Evolutionary conservation across 2,329 filamentous ascomycete species (phyloP).

Genomic region (Trichoderma oligosporum): DNA sequence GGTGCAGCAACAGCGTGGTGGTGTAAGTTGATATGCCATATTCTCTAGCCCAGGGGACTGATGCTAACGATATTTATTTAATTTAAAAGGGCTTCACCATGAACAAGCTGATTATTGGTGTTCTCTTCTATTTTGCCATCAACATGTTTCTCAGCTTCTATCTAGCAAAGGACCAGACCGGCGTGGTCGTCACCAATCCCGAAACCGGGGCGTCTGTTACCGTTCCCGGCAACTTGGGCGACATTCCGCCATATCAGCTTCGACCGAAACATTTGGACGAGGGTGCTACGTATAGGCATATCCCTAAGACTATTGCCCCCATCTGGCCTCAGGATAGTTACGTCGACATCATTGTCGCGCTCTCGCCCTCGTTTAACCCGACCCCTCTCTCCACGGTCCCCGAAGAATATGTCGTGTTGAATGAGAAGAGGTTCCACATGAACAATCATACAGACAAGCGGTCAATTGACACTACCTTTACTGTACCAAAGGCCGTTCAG

Average conservation of each 20-base stretch:
- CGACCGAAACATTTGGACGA: constrained; percentile 59
- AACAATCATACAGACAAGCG: constrained; percentile 77
- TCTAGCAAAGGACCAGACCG: constrained; percentile 45
- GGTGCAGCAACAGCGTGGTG: constrained; percentile 21
- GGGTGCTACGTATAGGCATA: constrained; percentile 58
- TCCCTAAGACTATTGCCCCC: constrained; percentile 72
- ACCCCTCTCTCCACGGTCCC: constrained; percentile 63
- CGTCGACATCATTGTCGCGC: constrained; percentile 79
- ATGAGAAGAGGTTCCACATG: constrained; percentile 75
- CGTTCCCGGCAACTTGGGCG: constrained; percentile 51
- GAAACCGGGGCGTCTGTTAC: constrained; percentile 48
- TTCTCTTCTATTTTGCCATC: constrained; percentile 55
- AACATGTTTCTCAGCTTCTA: constrained; percentile 56
- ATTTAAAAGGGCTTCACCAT: constrained; percentile 36
- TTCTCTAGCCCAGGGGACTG: not conserved
- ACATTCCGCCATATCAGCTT: constrained; percentile 61
- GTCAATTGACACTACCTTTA: constrained; percentile 70
- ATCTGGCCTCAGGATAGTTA: constrained; percentile 80
- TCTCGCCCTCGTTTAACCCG: constrained; percentile 70
- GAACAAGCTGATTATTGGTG: constrained; percentile 49
- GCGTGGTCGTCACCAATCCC: constrained; percentile 48
- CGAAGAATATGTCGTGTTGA: constrained; percentile 66
- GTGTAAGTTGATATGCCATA: constrained; percentile 26
- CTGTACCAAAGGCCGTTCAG: constrained; percentile 75
- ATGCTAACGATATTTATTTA: not conserved